These are phyloP conservation scores for Monosporascus sp. DNA, from an alignment of 2,329 filamentous ascomycete species.

Conservation along the genomic window DNA sequence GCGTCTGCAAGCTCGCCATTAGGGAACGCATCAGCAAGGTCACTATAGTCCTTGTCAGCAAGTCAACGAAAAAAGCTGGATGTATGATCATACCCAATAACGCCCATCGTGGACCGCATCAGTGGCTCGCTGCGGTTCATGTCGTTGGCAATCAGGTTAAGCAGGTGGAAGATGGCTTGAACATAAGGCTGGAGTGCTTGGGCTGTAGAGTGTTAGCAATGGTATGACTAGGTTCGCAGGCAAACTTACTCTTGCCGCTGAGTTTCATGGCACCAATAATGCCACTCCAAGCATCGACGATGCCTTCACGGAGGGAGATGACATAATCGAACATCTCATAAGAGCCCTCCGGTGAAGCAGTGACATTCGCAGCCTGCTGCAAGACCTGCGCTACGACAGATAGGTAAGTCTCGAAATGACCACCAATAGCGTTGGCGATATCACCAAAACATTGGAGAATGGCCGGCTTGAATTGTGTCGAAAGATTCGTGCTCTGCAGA, in stretches of 20 bases:
- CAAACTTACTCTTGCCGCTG: slow-evolving; percentile 64
- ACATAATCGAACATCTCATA: slow-evolving; percentile 98
- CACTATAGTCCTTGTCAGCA: slow-evolving; percentile 52
- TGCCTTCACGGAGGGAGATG: slow-evolving; percentile 88
- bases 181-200: slow-evolving; percentile 71
- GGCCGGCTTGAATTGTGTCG: slow-evolving; percentile 95
- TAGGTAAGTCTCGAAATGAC: slow-evolving; percentile 88
- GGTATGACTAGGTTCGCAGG: background rate
- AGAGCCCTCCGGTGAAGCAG: slow-evolving; percentile 70
- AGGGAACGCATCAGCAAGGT: slow-evolving; percentile 90
- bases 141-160: slow-evolving; percentile 75
- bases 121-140: slow-evolving; percentile 85
- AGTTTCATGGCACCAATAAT: slow-evolving; percentile 92
- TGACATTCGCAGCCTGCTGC: slow-evolving; percentile 84
- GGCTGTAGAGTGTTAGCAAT: slow-evolving; percentile 43
- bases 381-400: slow-evolving; percentile 89
- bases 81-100: slow-evolving; percentile 70
- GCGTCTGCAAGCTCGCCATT: slow-evolving; percentile 77
- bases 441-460: slow-evolving; percentile 98
- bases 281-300: slow-evolving; percentile 98
- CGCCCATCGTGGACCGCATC: slow-evolving; percentile 92
- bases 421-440: slow-evolving; percentile 89
- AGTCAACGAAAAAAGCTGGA: slow-evolving; percentile 4
- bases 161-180: slow-evolving; percentile 78
- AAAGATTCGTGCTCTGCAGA: slow-evolving; percentile 68